A percentile compares a stretch with the other conserved stretches of the same genome.
Conservation (phyloP, 805 yeast genomes). For the Cyberlindnera sargentensis region DNA sequence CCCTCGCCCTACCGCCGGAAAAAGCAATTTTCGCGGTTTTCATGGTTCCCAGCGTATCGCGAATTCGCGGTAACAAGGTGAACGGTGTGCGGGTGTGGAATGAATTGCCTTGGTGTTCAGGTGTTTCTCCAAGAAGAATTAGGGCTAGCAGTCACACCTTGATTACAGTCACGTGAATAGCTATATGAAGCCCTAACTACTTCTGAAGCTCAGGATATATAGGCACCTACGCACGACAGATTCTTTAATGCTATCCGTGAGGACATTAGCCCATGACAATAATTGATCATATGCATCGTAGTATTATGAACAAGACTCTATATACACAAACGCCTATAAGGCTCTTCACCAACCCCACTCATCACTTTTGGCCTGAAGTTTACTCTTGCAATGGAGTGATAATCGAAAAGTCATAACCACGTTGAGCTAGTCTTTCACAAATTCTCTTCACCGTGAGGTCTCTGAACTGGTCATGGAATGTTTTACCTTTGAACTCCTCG, state of each 20-base stretch:
- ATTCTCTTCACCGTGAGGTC: constrained; percentile 41
- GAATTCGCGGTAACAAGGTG: background rate
- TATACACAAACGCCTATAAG: background rate
- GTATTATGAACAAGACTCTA: constrained; percentile 1
- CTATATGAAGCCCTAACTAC: constrained; percentile 1
- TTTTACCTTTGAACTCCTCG: constrained; percentile 36
- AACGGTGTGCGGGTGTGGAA: constrained; percentile 1
- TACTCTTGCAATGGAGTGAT: constrained; percentile 12
- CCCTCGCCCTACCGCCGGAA: background rate
- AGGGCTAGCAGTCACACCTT: background rate
- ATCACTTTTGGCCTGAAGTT: too few species aligned
- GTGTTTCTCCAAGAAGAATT: background rate
- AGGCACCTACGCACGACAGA: too few species aligned
- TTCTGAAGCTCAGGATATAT: too few species aligned
- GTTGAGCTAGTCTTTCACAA: constrained; percentile 36
- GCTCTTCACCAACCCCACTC: background rate
- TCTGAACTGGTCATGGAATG: constrained; percentile 37
- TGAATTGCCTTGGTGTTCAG: background rate
- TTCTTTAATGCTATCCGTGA: too few species aligned
- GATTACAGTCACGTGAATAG: background rate
- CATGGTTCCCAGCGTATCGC: background rate
- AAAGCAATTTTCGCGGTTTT: constrained; percentile 1
- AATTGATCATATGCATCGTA: constrained; percentile 9
- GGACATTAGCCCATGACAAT: too few species aligned
- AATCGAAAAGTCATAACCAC: constrained; percentile 30